Evolutionary conservation across 805 yeast genomes (phyloP), one percentile per base, ranked within the genome.

Genomic region (Yarrowia hollandica): DNA sequence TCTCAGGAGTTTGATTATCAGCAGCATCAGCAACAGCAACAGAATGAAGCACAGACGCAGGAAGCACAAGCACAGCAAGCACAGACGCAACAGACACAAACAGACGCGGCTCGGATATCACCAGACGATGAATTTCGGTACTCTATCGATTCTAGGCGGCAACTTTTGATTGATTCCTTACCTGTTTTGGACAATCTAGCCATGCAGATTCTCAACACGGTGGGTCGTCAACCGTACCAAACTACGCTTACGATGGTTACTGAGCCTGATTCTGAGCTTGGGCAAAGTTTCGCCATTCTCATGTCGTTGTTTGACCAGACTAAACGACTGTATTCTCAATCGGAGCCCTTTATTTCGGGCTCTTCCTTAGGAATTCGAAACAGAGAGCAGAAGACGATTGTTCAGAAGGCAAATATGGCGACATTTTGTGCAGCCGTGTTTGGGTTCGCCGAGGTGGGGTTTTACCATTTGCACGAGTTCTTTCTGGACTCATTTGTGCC

Each of bases 401-500:
- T 92, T 30, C 82, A 96, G 61, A 88, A 92, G 65, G 88, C 90
- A 1, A 94, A 94, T 66, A 72, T 94, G 63, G 88, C 96, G 0
- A 90, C 96, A 0, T 94, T 90, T 68, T 74, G 90, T 37, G 80
- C 90, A n/a, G 94, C 97, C 0, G 82, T 94, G 1, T 77, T 91
- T 61, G 96, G 96, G 48, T 78, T 88, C 15, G 80, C 87, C 55
- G 94, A 89, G 62, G 85, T 88, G 44, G 98, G 97, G 1, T 90
- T 94, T 70, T 87, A 84, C 72, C 84, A 86, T 67, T 77, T 94
- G 63, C 88, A 94, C 71, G 90, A 88, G 67, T 82, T 86, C 55
- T 92, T 94, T 65, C 73, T 92, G 60, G 91, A 86, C 62, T 88
- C 90, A 1, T 91, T 94, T 69, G 90, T 96, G 66, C 95, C 96